Evolutionary conservation across 2,329 filamentous ascomycete genomes (phyloP).

Genomic region (Didymella lethalis): DNA sequence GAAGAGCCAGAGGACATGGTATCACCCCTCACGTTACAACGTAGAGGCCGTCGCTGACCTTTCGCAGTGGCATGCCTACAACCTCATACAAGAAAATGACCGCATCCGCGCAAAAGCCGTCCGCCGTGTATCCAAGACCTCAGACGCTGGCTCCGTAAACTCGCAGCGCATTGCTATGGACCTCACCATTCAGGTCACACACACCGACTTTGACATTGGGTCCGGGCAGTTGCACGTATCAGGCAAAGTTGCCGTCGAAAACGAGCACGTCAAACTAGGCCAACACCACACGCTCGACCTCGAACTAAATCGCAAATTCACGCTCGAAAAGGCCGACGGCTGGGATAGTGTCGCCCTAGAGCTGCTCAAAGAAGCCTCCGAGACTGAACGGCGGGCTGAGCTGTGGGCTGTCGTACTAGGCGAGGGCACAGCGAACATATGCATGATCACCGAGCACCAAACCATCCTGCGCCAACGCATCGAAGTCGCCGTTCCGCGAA

Average conservation of each 20-base stretch:
- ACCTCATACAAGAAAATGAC: slow-evolving; percentile 72
- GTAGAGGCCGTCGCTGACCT: slow-evolving; percentile 1
- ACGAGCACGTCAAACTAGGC: slow-evolving; percentile 71
- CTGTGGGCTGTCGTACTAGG: slow-evolving; percentile 94
- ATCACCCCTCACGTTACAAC: slow-evolving; percentile 14
- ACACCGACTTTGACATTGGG: slow-evolving; percentile 73
- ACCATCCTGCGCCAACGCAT: slow-evolving; percentile 76
- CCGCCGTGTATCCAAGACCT: slow-evolving; percentile 69
- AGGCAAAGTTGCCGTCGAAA: slow-evolving; percentile 71
- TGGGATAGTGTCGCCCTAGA: slow-evolving; percentile 92
- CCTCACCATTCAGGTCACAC: slow-evolving; percentile 70
- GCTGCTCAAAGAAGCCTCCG: slow-evolving; percentile 79
- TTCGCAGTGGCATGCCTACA: slow-evolving; percentile 77
- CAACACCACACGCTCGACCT: slow-evolving; percentile 79
- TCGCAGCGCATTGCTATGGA: slow-evolving; percentile 71
- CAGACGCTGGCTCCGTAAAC: slow-evolving; percentile 66
- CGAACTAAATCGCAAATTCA: slow-evolving; percentile 87
- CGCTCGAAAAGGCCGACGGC: slow-evolving; percentile 78
- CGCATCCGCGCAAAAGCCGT: slow-evolving; percentile 71
- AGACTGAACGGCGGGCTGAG: slow-evolving; percentile 79
- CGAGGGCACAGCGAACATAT: slow-evolving; percentile 84
- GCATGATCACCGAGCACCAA: slow-evolving; percentile 80
- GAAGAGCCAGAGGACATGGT: slow-evolving; percentile 81
- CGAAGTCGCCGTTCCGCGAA: slow-evolving; percentile 72
- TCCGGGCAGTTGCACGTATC: slow-evolving; percentile 73